These are phyloP conservation scores for Hanseniaspora uvarum DNA, from an alignment of 1,139 yeast genomes.

Conservation along the genomic window DNA sequence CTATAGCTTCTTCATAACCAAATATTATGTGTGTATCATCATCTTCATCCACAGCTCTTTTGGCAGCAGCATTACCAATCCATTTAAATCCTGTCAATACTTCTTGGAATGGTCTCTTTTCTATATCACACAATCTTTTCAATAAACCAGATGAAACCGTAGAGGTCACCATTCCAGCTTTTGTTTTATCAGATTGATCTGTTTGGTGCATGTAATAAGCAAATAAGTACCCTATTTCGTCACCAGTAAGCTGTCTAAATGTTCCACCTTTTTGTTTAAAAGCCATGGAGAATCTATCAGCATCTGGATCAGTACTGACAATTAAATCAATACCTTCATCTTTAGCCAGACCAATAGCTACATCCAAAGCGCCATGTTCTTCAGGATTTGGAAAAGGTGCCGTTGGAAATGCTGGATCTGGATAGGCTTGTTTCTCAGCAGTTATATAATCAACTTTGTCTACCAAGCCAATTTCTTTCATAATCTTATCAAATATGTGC, in stretches of 20 bases:
- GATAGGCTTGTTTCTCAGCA: slow-evolving; percentile 47
- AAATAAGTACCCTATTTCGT: slow-evolving; percentile 78
- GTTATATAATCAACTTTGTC: slow-evolving; percentile 33
- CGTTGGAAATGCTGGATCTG: slow-evolving; percentile 79
- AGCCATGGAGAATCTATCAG: slow-evolving; percentile 68
- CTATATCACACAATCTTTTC: slow-evolving; percentile 51
- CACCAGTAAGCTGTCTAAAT: slow-evolving; percentile 71
- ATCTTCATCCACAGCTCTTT: slow-evolving; percentile 38
- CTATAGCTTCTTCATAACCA: slow-evolving; percentile 93
- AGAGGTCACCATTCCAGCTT: slow-evolving; percentile 61
- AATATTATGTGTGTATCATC: slow-evolving; percentile 47
- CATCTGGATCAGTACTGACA: slow-evolving; percentile 91
- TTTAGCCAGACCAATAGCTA: slow-evolving; percentile 46
- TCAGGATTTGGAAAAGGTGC: slow-evolving; percentile 92
- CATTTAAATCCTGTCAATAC: slow-evolving; percentile 94
- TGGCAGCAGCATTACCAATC: slow-evolving; percentile 86
- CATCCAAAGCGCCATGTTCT: slow-evolving; percentile 77
- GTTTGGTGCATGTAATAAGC: slow-evolving; percentile 51
- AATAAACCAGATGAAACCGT: slow-evolving; percentile 86
- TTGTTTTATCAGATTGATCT: slow-evolving; percentile 19
- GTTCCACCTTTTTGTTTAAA: slow-evolving; percentile 37
- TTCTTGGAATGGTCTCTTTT: slow-evolving; percentile 59
- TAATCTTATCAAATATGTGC: slow-evolving; percentile 34
- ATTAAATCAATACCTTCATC: slow-evolving; percentile 42
- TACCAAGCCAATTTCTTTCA: slow-evolving; percentile 26